phyloP scores from a whole-genome alignment of 1,139 yeast genomes.

The Yarrowia galli region DNA sequence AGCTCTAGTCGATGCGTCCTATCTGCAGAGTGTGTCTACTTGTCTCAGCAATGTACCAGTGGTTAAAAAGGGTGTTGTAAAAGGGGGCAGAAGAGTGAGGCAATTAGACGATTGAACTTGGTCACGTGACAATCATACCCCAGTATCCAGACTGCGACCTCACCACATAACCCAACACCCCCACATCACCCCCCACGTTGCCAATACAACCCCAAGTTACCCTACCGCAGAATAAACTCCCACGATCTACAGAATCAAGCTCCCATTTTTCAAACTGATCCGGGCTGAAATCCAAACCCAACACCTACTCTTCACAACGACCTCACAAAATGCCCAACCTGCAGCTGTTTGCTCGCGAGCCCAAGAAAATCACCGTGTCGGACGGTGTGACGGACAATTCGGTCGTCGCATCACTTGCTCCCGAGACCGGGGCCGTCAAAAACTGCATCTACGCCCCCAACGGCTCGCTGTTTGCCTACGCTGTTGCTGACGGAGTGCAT shows the following conservation, averaged over 20 bases:
- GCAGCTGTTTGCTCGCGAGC: constrained; percentile 37
- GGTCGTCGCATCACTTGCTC: background rate
- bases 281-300: background rate
- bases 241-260: background rate
- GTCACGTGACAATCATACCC: background rate
- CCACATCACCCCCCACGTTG: background rate
- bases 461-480: constrained; percentile 58
- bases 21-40: constrained; percentile 3
- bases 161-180: background rate
- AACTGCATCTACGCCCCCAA: constrained; percentile 57
- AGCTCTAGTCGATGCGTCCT: background rate
- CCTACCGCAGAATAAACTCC: constrained; percentile 22
- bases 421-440: constrained; percentile 45
- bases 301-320: background rate
- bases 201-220: constrained; percentile 6
- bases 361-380: constrained; percentile 34
- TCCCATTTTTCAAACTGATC: constrained; percentile 29
- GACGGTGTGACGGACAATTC: constrained; percentile 34
- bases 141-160: too few species aligned
- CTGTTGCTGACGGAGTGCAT: constrained; percentile 59
- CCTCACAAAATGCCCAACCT: constrained; percentile 6
- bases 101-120: background rate
- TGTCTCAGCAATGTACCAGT: background rate
- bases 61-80: background rate
- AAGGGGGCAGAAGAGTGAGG: background rate